These are phyloP conservation scores for Themeda triandra DNA, from an alignment of 176 grass and related monocot species.

Conservation along the genomic window DNA sequence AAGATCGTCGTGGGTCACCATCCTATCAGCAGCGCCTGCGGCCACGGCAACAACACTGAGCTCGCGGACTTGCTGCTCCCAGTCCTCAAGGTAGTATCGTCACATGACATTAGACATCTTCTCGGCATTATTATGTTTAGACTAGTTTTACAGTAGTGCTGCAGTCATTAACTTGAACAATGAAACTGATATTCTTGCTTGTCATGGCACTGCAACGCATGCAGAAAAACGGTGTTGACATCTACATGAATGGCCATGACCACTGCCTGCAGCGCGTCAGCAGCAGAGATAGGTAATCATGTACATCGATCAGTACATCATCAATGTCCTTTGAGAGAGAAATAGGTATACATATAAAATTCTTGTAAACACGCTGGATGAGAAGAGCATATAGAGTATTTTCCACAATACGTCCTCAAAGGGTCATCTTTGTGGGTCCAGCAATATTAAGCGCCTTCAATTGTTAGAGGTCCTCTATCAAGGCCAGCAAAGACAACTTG, in stretches of 20 bases:
- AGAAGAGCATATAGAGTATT: background rate
- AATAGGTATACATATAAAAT: too few species aligned
- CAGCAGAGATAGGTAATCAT: constrained; percentile 65
- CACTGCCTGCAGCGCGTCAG: constrained; percentile 78
- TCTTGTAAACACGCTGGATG: background rate
- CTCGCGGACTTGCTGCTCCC: constrained; percentile 64
- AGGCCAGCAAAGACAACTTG: too few species aligned
- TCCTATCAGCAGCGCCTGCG: constrained; percentile 76
- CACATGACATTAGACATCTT: background rate
- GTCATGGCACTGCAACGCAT: background rate
- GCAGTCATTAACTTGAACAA: background rate
- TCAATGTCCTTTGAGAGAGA: background rate
- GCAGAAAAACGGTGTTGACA: constrained; percentile 49
- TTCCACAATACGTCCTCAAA: too few species aligned
- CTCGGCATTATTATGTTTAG: too few species aligned
- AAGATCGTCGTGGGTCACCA: constrained; percentile 93
- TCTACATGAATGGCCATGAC: constrained; percentile 84
- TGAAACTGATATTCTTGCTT: background rate
- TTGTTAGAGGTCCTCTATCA: too few species aligned
- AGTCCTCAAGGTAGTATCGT: constrained; percentile 55
- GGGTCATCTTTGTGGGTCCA: background rate
- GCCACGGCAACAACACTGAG: constrained; percentile 84
- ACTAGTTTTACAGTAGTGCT: background rate
- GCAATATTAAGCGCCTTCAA: too few species aligned
- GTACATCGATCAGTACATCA: too few species aligned